Evolutionary conservation across 2,329 filamentous ascomycete genomes (phyloP).

Genomic region (Podosphaera xanthii): DNA sequence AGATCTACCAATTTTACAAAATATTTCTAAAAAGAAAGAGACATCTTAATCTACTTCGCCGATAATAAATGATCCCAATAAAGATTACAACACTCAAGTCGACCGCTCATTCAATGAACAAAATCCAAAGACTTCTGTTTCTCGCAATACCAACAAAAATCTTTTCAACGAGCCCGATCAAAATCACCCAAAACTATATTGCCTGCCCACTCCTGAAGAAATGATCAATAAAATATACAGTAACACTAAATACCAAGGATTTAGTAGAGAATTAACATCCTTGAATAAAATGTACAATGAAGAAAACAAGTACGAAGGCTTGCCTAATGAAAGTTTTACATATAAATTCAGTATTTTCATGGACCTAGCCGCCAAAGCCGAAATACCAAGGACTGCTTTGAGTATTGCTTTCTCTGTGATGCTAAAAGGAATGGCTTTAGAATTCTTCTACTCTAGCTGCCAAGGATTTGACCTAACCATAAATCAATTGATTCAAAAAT

Average conservation of each 20-base stretch:
- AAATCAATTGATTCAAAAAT: too few species aligned
- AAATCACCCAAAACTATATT: neutral
- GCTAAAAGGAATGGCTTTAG: neutral
- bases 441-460: neutral
- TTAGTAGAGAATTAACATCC: neutral
- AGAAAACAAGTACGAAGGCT: neutral
- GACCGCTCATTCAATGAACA: neutral
- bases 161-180: neutral
- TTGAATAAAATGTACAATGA: neutral
- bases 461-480: neutral
- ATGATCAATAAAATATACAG: neutral
- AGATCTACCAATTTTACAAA: neutral
- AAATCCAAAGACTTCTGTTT: neutral
- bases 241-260: neutral
- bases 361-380: neutral
- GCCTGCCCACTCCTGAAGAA: neutral
- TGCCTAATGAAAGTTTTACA: neutral
- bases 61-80: too few species aligned
- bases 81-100: too few species aligned
- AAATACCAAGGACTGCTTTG: neutral
- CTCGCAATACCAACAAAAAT: neutral
- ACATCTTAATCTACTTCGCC: neutral
- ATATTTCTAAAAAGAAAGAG: neutral
- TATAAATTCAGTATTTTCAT: constrained; percentile 1
- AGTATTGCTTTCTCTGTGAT: neutral